Conservation (phyloP, 805 yeast genomes). For the Suhomyces prunicola region DNA sequence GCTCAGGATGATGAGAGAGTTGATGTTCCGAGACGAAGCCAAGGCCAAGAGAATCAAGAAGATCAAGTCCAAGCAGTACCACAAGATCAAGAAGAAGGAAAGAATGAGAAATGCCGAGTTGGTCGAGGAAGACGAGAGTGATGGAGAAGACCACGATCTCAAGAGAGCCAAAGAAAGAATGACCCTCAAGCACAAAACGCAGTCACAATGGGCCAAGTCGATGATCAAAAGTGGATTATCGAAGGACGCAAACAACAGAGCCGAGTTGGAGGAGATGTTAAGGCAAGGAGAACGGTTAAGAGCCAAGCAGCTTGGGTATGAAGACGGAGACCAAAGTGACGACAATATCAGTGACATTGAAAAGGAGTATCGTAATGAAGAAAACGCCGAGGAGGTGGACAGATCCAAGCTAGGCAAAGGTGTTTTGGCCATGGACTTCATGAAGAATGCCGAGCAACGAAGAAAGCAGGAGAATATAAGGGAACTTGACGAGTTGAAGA, state of each 20-base stretch:
- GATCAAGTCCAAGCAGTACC: constrained; percentile 88
- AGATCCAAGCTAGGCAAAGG: constrained; percentile 70
- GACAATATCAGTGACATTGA: constrained; percentile 49
- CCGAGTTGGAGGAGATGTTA: constrained; percentile 92
- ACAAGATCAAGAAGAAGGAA: constrained; percentile 83
- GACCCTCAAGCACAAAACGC: constrained; percentile 85
- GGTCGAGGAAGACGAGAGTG: constrained; percentile 56
- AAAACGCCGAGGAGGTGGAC: constrained; percentile 34
- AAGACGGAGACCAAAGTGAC: constrained; percentile 54
- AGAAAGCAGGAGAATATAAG: constrained; percentile 57
- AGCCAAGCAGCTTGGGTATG: constrained; percentile 65
- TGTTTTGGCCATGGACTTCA: constrained; percentile 89
- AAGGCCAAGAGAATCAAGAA: constrained; percentile 89
- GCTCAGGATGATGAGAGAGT: constrained; percentile 86
- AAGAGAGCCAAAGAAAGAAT: constrained; percentile 89
- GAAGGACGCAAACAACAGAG: constrained; percentile 79
- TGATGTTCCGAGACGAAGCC: constrained; percentile 93
- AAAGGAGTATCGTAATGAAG: constrained; percentile 32
- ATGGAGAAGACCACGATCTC: constrained; percentile 61
- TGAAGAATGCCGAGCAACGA: constrained; percentile 83
- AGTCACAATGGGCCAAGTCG: constrained; percentile 85
- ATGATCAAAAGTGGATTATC: constrained; percentile 88
- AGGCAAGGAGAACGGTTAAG: constrained; percentile 79
- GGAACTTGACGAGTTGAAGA: constrained; percentile 49
- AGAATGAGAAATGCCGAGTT: constrained; percentile 63